These are phyloP conservation scores for Centaurea solstitialis DNA, from an alignment of 129 eudicot genomes.

Conservation along the genomic window DNA sequence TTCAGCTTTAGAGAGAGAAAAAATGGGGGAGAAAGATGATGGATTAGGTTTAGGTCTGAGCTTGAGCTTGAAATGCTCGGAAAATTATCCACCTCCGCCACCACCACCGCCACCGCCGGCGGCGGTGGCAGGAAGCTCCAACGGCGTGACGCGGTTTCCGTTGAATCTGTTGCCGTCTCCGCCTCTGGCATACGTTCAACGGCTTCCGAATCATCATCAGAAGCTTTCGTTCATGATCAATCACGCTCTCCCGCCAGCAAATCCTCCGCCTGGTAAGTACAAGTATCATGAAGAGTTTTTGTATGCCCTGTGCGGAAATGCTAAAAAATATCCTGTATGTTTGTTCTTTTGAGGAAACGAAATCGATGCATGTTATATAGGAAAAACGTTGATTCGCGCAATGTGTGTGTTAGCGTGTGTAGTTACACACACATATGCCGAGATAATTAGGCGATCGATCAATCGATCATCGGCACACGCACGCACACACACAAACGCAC, in stretches of 20 bases:
- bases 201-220: conserved; percentile 27
- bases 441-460: conserved; percentile 10
- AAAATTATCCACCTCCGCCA: conserved; percentile 26
- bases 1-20: conserved; percentile 3
- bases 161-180: conserved; percentile 46
- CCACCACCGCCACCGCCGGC: conserved; percentile 31
- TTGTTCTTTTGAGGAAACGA: too few species aligned
- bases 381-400: background rate
- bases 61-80: conserved; percentile 59
- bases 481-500: conserved; percentile 3
- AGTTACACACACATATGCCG: background rate
- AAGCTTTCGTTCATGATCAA: conserved; percentile 28
- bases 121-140: background rate
- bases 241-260: conserved; percentile 5
- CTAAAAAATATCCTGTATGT: too few species aligned
- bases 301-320: too few species aligned
- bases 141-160: conserved; percentile 28
- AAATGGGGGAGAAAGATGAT: conserved; percentile 56
- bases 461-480: too few species aligned
- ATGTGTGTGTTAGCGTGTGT: too few species aligned
- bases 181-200: conserved; percentile 30
- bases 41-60: conserved; percentile 55
- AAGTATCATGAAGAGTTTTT: too few species aligned
- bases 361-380: conserved; percentile 9
- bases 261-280: conserved; percentile 13